phyloP scores from a whole-genome alignment of 805 yeast species.

The Wickerhamiella kurtzmanii region DNA sequence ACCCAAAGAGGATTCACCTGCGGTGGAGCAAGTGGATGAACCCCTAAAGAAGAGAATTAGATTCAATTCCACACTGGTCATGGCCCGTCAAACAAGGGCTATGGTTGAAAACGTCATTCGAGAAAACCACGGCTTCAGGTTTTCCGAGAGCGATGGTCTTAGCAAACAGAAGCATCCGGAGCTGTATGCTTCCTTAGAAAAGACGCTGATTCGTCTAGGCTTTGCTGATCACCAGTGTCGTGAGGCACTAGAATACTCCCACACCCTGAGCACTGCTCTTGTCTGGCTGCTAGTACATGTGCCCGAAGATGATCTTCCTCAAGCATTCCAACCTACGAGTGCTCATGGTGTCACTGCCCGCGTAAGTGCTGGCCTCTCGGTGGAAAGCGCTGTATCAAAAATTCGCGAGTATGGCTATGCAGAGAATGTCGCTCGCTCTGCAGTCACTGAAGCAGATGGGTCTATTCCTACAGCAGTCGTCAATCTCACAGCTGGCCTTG shows the following conservation, averaged over 20 bases:
- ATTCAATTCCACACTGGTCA: slow-evolving; percentile 37
- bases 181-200: slow-evolving; percentile 8
- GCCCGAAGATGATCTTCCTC: slow-evolving; percentile 89
- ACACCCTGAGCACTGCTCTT: slow-evolving; percentile 37
- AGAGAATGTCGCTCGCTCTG: slow-evolving; percentile 43
- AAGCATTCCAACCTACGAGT: slow-evolving; percentile 23
- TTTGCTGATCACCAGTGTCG: slow-evolving; percentile 55
- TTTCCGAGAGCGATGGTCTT: slow-evolving; percentile 22
- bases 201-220: slow-evolving; percentile 37
- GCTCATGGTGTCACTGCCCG: slow-evolving; percentile 22
- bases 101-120: slow-evolving; percentile 47
- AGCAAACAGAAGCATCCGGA: slow-evolving; percentile 5
- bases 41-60: slow-evolving; percentile 10
- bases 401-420: slow-evolving; percentile 59
- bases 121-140: slow-evolving; percentile 31
- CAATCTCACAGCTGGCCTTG: slow-evolving; percentile 20
- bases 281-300: slow-evolving; percentile 77
- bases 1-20: too few relatives aligned
- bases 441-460: slow-evolving; percentile 26
- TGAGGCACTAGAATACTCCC: slow-evolving; percentile 52
- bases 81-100: slow-evolving; percentile 49
- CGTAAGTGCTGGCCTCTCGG: slow-evolving; percentile 36
- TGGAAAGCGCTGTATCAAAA: slow-evolving; percentile 46
- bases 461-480: slow-evolving; percentile 33
- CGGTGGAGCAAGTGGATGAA: not conserved